Evolutionary conservation across 805 yeast species (phyloP), one percentile per base, ranked within the genome.

Genomic region (Metschnikowia anglica): DNA sequence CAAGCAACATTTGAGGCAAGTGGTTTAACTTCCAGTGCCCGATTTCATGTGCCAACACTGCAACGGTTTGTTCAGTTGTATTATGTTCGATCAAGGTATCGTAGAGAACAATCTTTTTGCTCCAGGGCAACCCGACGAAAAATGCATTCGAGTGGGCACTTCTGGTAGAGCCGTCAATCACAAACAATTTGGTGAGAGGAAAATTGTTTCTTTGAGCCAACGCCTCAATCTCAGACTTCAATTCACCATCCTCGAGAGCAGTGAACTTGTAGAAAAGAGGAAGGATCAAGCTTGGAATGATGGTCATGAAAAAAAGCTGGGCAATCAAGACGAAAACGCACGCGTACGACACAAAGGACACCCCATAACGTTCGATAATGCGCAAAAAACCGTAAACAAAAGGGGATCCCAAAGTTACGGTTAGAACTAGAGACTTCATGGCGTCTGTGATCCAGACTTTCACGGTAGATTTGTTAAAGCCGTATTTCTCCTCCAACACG

Each of bases 21-120:
- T 93, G 99, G 45, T 85, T 81, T 62, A 85, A 75, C 56, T 84
- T 83, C 99, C 99, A 93, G 64, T 93, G 99, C 39, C 99, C 99
- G 54, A 93, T 84, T 70, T 93, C 99, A 61, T 93, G 99, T n/a
- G 96, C 98, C 51, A 91, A 74, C 1, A 93, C 96, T 39, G 98
- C 97, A 39, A 89, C 88, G 30, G 89, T 87, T 65, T 93, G 95
- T 32, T 76, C 77, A 21, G 79, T 76, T 23, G 89, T 68, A 25
- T 89, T 82, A 46, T 87, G 84, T 48, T 86, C 80, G 51, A 93
- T 83, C 68, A 93, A 77, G 8, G 97, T 93, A 57, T 93, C 99
- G 61, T 74, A 93, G 33, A 93, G 76, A 39, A 93, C 98, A 68
- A 93, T 93, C 66, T 90, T 91, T 68, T 93, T 93, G 44, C 88